Base-by-base conservation (phyloP, 2,329 filamentous ascomycete species). In the Stagonosporopsis tanaceti region DNA sequence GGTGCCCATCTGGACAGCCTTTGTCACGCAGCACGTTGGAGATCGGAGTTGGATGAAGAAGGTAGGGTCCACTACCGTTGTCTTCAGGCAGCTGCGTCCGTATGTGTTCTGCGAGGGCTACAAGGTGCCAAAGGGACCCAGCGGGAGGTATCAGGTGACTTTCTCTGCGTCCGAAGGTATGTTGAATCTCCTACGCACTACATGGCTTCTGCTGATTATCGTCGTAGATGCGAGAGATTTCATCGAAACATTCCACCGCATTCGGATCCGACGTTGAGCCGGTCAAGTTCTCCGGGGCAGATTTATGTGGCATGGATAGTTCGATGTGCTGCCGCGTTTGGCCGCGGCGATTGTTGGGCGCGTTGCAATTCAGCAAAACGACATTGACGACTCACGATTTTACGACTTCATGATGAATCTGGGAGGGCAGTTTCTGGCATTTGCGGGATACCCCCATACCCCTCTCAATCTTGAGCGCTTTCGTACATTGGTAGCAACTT, bases 1-100 rank as follows among this genome's bases (percentile, higher is more conserved):
- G 20, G 82, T 84, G 2, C 85, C 86, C 0, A 82, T 88, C 53
- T 88, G 86, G 86, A 88, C 85, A 5, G 74, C 74, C 3, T 76
- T 76, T 40, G 73, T 76, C 17, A 74, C 72, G 1, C 72, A 79
- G 24, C 79, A 81, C 52, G 72, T 84, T 32, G 72, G 74, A 27
- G 75, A 78, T 48, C 77, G 72, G 5, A 75, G 73, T 32, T 87
- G 84, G 83, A 77, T 84, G 56, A 78, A 77, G 38, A 73, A 71
- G 11, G 63, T 78, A 1, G 76, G 76, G 1, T 47, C 77, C 1
- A 79, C 76, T 37, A 78, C 79, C 1, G 71, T 86, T 2, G 70
- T 82, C 24, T 70, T 87, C 22, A 76, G 77, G n/a, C 77, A 83
- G 44, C 72, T 86, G 28, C 79, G 80, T 42, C 82, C 81, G 3